Conservation (phyloP, 1,284 basidiomycete genomes). For the Sporisorium scitamineum region DNA sequence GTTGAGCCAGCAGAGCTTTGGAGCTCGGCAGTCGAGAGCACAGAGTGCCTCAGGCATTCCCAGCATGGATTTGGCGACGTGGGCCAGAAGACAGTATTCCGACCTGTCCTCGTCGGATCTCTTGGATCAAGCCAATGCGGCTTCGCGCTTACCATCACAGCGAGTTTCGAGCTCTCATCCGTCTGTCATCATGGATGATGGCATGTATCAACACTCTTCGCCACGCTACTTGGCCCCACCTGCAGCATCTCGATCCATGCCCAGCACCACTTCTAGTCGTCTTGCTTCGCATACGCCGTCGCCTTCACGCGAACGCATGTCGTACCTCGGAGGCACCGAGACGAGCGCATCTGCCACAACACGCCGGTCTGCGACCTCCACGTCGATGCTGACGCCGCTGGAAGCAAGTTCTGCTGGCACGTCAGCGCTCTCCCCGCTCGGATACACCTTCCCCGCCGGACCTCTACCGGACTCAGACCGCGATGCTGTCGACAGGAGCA, state of each 20-base stretch:
- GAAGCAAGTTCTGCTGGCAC: slow-evolving; percentile 6
- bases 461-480: neutral
- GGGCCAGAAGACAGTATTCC: slow-evolving; percentile 22
- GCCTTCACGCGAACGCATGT: slow-evolving; percentile 15
- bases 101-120: slow-evolving; percentile 5
- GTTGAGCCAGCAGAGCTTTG: slow-evolving; percentile 32
- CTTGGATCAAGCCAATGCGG: neutral
- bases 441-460: slow-evolving; percentile 1
- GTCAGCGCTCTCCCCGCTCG: slow-evolving; percentile 5
- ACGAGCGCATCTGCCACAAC: slow-evolving; percentile 1
- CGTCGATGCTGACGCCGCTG: slow-evolving; percentile 7
- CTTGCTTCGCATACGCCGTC: slow-evolving; percentile 7
- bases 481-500: slow-evolving; percentile 20
- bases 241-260: slow-evolving; percentile 31
- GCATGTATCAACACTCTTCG: neutral
- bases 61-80: slow-evolving; percentile 20
- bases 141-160: neutral
- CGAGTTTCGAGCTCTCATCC: neutral
- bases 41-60: slow-evolving; percentile 28
- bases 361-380: slow-evolving; percentile 3
- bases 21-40: slow-evolving; percentile 10
- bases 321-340: slow-evolving; percentile 10
- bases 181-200: slow-evolving; percentile 6
- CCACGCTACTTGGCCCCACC: slow-evolving; percentile 27
- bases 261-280: slow-evolving; percentile 9